Evolutionary conservation across 345 rosid species (phyloP), one percentile per base, ranked within the genome.

Genomic region (Syzygium oleosum): DNA sequence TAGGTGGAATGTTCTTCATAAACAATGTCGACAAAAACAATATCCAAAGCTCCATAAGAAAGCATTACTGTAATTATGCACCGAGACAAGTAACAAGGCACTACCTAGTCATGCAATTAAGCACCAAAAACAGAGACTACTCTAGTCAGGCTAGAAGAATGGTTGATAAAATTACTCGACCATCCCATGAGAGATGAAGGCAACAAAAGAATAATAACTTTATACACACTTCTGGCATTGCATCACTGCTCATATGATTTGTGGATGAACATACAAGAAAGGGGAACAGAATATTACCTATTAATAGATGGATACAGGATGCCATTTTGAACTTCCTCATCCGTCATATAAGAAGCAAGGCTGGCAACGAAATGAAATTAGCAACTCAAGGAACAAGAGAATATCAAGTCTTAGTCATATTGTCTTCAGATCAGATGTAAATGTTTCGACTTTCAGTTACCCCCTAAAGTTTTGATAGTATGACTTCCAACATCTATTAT

Each of bases 271-370:
- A 38, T 73, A 73, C 46, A 38, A 38, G 27, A 38, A 83, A 52
- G 51, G 11, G 63, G 27, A 49, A 49, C n/a, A 31, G 65, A 87
- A 23, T 84, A 87, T 83, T 93, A 98, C 99, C 98, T 91, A 87
- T 92, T 61, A 87, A 98, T 90, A n/a, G 98, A 98, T 87, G 99
- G 99, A 90, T 94, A 98, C 89, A 98, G 90, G 87, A 96, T 89
- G 87, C 99, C 99, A 13, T 89, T 92, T 87, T 92, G 91, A 34
- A 95, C 91, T 90, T 98, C 99, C 85, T 94, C 97, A 21, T 98
- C 96, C 1, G 95, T 96, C 93, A 98, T 98, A 93, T 96, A 98
- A 27, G 99, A 96, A 68, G 99, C 99, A 52, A 98, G 98, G 94
- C 99, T 98, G 98, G 87, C 52, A 89, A 58, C 88, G 88, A 53